A percentile compares a stretch with the other conserved stretches of the same genome.
These are phyloP conservation scores for Tetraselmis striata DNA, from an alignment of 139 green algal genomes.

Conservation along the genomic window DNA sequence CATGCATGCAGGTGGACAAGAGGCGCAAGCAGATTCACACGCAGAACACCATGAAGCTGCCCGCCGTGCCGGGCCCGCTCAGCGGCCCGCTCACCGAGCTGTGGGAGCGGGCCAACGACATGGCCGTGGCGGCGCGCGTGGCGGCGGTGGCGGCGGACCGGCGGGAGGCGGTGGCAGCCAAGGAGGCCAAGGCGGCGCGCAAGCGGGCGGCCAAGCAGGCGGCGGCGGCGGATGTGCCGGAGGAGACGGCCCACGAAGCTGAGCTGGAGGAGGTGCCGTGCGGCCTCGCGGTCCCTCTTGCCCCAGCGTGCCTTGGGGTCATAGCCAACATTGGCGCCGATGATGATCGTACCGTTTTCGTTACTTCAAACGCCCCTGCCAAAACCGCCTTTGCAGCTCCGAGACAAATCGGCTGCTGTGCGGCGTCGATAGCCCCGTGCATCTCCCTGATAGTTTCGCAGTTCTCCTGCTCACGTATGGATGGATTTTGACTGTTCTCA, in stretches of 20 bases:
- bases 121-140: not conserved
- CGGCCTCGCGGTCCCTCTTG: too few species aligned
- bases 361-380: too few species aligned
- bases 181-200: not conserved
- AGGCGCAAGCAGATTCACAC: not conserved
- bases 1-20: not conserved
- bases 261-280: not conserved
- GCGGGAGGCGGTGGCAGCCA: not conserved
- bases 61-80: not conserved
- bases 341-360: too few species aligned
- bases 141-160: not conserved
- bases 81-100: not conserved
- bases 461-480: too few species aligned
- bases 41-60: not conserved
- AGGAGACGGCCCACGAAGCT: not conserved
- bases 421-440: too few species aligned
- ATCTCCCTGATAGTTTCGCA: too few species aligned
- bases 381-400: too few species aligned
- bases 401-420: too few species aligned
- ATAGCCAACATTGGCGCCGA: too few species aligned
- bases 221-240: not conserved
- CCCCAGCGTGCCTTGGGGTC: too few species aligned
- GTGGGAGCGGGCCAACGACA: not conserved
- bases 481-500: too few species aligned
- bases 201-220: too few species aligned